A percentile compares a stretch with the other conserved stretches of the same genome.
Conservation (phyloP, 345 rosid species). For the Dovyalis caffra region DNA sequence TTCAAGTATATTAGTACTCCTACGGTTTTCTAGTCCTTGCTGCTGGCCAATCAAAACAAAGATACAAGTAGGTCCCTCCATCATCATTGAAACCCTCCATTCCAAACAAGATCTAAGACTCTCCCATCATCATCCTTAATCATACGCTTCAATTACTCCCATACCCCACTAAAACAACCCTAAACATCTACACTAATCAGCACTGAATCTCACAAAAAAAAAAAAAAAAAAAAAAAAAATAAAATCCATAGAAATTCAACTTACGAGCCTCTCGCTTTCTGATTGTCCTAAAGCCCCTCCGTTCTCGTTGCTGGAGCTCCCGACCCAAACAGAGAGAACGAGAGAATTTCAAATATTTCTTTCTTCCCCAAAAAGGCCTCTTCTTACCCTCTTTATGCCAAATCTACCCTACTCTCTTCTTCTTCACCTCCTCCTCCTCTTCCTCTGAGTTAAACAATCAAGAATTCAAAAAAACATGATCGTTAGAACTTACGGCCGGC, state of each 20-base stretch:
- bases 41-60: too few relatives aligned
- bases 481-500: constrained; percentile 93
- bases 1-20: too few relatives aligned
- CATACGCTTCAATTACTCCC: too few relatives aligned
- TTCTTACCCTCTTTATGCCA: neutral
- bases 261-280: neutral
- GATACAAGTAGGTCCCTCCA: too few relatives aligned
- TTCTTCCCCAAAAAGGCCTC: constrained; percentile 4
- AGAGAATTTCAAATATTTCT: neutral
- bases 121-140: too few relatives aligned
- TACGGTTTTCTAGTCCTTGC: too few relatives aligned
- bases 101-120: too few relatives aligned
- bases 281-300: neutral
- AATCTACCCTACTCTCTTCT: neutral
- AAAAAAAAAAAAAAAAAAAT: too few relatives aligned
- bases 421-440: neutral
- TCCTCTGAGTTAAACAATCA: neutral
- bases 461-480: constrained; percentile 47
- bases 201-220: too few relatives aligned
- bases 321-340: neutral
- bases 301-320: neutral
- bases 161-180: too few relatives aligned
- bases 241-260: neutral
- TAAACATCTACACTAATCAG: too few relatives aligned
- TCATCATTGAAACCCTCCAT: too few relatives aligned